Base-by-base conservation (phyloP, 805 yeast genomes). In the Kluyveromyces lactis region DNA sequence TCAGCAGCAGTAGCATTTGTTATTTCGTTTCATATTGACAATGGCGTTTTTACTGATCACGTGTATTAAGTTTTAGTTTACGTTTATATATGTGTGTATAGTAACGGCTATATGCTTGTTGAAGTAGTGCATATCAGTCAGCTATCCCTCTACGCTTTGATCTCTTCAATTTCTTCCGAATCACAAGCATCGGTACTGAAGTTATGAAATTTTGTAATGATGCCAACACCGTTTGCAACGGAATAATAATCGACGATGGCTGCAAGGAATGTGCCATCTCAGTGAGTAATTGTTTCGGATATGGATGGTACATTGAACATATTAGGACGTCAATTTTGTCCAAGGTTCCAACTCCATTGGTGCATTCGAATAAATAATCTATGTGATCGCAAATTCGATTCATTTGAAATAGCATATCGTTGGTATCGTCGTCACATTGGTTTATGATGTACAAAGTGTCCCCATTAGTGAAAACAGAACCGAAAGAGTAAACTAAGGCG, bases 401-500 rank as follows among this genome's bases (percentile, higher is more conserved):
- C 18, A 34, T 15, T 26, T 34, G 37, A 10, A 17, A 15, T 18
- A 13, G 33, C 18, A 54, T 42, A 10, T 38, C 42, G 15, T 40
- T 31, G 26, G 41, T 38, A 12, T 42, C 46, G 29, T 24, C 29
- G 27, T 42, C 36, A 23, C 53, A 56, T 54, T 56, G 53, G 39
- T 58, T 55, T 13, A 86, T 76, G 16, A 86, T 74, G 55, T 83
- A 85, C 40, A 87, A 61, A 0, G 87, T 86, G 39, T 86, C 82
- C 0, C 92, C 92, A 52, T 85, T 87, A 17, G 79, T 81, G 34
- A 87, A 68, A 0, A 86, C 81, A 0, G 95, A 75, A 2, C 97
- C 97, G 49, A 89, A 69, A 31, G 87, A 75, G 83, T 95, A 87
- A 52, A 86, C 92, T 17, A 89, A 67, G 0, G 96, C 92, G 58